Base-by-base conservation (phyloP, 2,329 filamentous ascomycete species). In the Talaromyces atroroseus region DNA sequence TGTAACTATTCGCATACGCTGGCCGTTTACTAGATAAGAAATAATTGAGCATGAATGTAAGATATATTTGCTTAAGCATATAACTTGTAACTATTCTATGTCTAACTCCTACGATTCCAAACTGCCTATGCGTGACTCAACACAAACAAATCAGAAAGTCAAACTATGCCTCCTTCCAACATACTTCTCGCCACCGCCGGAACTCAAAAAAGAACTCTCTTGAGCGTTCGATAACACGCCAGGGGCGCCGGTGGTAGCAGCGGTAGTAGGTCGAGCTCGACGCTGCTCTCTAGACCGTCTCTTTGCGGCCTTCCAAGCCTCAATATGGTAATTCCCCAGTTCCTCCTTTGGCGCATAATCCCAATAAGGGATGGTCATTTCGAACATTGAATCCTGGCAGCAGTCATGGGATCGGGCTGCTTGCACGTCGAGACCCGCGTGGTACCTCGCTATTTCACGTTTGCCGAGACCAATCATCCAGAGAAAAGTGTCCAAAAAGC, bases 371-470 rank as follows among this genome's bases (percentile, higher is more conserved):
- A 54, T 23, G n/a, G 56, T 53, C 54, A 18, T 49, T 23, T 64
- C 62, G 10, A 62, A 62, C 40, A 60, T 58, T 7, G 61, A 59
- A 49, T 60, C 57, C 24, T 45, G 38, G 29, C 56, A 40, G 29
- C 56, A 40, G 1, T 56, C 44, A 32, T 60, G 54, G 24, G 54
- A 56, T 12, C 52, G 59, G 23, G 59, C 61, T 26, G 57, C 59
- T 20, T 53, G 52, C 4, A 58, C 49, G n/a, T 59, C 42, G n/a
- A 62, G 52, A 16, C 62, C 61, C 18, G 61, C 56, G 21, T 60
- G 54, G 36, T 59, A 58, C 21, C 59, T 56, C 38, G 56, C 56
- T 23, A 58, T 56, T 56, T 59, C 59, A 29, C 46, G 29, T 50
- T 58, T 54, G 2, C 56, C 46, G 24, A 53, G 56, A 46, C 50